Conservation (phyloP, 1,139 yeast species). For the Blastobotrys ciferrii region DNA sequence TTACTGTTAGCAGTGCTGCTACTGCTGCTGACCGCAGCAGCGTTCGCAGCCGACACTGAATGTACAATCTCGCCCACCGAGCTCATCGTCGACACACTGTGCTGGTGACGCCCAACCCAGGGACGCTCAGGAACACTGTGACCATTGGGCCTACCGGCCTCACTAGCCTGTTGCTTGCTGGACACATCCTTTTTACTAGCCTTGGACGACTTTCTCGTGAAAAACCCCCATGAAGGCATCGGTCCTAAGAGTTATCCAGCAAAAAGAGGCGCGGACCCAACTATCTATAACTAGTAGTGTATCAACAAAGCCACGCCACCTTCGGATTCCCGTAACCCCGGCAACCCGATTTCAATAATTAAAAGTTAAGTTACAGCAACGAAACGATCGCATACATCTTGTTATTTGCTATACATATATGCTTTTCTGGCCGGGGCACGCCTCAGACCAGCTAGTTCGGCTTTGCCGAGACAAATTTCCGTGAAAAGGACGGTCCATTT, state of each 20-base stretch:
- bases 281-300: not conserved
- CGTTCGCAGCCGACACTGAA: constrained; percentile 28
- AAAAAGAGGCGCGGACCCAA: too few species aligned
- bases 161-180: too few species aligned
- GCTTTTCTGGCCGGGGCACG: too few species aligned
- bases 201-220: constrained; percentile 6
- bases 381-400: not conserved
- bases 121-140: not conserved
- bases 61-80: constrained; percentile 28
- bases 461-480: too few species aligned
- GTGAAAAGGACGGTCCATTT: too few species aligned
- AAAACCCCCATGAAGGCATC: constrained; percentile 9
- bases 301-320: not conserved
- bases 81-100: constrained; percentile 27
- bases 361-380: too few species aligned
- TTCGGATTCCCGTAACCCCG: not conserved
- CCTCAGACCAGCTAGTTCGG: too few species aligned
- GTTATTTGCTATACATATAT: too few species aligned
- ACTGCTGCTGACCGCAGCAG: constrained; percentile 7
- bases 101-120: constrained; percentile 10
- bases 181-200: too few species aligned
- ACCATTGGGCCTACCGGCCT: too few species aligned
- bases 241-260: not conserved
- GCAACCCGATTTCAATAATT: too few species aligned
- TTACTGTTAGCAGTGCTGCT: not conserved